phyloP scores from a whole-genome alignment of 2,329 filamentous ascomycete species.

The Fusarium napiforme region DNA sequence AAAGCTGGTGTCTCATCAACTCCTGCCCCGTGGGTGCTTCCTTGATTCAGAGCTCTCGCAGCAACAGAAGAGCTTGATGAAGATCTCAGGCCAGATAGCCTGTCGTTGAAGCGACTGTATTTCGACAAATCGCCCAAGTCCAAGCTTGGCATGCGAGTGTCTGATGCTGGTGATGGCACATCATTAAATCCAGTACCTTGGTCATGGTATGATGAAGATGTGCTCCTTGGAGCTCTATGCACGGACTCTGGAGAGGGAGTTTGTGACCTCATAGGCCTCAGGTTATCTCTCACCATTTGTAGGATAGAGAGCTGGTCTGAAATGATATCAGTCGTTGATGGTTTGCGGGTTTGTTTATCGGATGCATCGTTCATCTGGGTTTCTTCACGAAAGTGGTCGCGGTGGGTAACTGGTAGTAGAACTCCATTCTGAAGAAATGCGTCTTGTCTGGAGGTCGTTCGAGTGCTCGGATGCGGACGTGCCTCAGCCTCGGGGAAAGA shows the following conservation, averaged over 20 bases:
- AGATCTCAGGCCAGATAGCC: slow-evolving; percentile 44
- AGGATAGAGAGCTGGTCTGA: slow-evolving; percentile 33
- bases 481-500: slow-evolving; percentile 14
- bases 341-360: not conserved
- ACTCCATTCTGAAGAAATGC: slow-evolving; percentile 19
- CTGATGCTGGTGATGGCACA: slow-evolving; percentile 46
- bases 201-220: slow-evolving; percentile 49
- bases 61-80: slow-evolving; percentile 43
- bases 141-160: slow-evolving; percentile 34
- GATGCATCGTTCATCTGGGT: slow-evolving; percentile 15
- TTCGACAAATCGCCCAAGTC: slow-evolving; percentile 46
- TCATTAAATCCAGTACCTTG: slow-evolving; percentile 32
- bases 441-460: slow-evolving; percentile 22
- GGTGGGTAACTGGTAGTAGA: not conserved
- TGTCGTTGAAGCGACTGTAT: slow-evolving; percentile 46
- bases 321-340: slow-evolving; percentile 16
- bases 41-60: slow-evolving; percentile 14
- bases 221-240: slow-evolving; percentile 34
- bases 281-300: slow-evolving; percentile 26
- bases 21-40: slow-evolving; percentile 34
- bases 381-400: slow-evolving; percentile 19
- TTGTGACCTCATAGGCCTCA: slow-evolving; percentile 18
- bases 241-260: slow-evolving; percentile 18
- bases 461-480: slow-evolving; percentile 11
- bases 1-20: slow-evolving; percentile 42